phyloP scores from a whole-genome alignment of 208 protist genomes.

The Trypanosoma vivax region DNA sequence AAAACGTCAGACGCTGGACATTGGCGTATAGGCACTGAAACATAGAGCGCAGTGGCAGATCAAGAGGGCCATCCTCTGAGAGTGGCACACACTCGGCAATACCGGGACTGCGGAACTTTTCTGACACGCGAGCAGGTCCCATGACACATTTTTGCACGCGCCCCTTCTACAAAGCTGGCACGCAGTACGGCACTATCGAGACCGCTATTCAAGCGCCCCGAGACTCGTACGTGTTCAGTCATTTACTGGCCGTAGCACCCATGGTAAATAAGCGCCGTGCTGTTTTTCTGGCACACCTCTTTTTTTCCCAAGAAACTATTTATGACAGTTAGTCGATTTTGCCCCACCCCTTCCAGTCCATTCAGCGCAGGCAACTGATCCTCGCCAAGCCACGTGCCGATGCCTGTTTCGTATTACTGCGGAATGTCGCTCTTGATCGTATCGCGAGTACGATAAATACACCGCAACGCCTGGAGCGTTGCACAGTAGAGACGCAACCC shows the following conservation, averaged over 20 bases:
- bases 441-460: slow-evolving; percentile 88
- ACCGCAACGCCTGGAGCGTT: slow-evolving; percentile 77
- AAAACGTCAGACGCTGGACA: slow-evolving; percentile 26
- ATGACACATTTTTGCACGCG: slow-evolving; percentile 49
- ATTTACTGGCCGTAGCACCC: slow-evolving; percentile 69
- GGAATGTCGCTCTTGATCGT: slow-evolving; percentile 94
- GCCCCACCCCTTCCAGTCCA: slow-evolving; percentile 92
- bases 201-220: not conserved
- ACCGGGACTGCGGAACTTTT: slow-evolving; percentile 92
- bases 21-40: slow-evolving; percentile 81
- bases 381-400: slow-evolving; percentile 83
- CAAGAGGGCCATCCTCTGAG: slow-evolving; percentile 81
- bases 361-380: slow-evolving; percentile 95
- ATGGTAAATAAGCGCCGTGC: slow-evolving; percentile 82
- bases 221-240: not conserved
- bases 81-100: slow-evolving; percentile 89
- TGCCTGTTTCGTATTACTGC: slow-evolving; percentile 87
- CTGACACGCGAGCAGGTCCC: slow-evolving; percentile 83
- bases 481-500: slow-evolving; percentile 70
- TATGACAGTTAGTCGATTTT: slow-evolving; percentile 91
- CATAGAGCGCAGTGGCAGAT: slow-evolving; percentile 77
- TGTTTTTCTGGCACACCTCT: slow-evolving; percentile 95
- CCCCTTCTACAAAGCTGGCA: slow-evolving; percentile 12
- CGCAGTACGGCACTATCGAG: not conserved
- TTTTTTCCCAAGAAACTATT: slow-evolving; percentile 96